Evolutionary conservation across 495 filamentous ascomycete species (phyloP).

Genomic region (Lentithecium fluviatile): DNA sequence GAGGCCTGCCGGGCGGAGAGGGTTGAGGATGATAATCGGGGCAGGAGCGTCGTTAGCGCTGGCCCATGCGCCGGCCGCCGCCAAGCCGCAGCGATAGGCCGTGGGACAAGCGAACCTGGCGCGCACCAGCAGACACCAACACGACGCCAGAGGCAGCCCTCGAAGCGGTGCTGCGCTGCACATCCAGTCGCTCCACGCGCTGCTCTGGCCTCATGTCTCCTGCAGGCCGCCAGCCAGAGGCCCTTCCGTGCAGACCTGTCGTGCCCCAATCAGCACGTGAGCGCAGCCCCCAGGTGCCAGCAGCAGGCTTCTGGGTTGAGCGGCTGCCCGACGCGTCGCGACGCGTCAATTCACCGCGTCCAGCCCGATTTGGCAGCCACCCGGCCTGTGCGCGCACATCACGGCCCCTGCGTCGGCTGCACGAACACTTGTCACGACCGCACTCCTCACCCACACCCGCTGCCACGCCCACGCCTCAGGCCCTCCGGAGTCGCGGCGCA

Average conservation of each 20-base stretch:
- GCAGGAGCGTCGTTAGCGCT: background rate
- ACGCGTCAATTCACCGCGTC: constrained; percentile 14
- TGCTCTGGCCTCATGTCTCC: background rate
- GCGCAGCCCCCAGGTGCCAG: no score
- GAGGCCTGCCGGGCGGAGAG: background rate
- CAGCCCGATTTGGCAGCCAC: background rate
- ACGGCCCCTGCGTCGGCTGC: constrained; percentile 31
- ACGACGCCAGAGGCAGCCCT: no score
- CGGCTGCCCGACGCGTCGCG: constrained; percentile 11
- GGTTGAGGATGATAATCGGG: background rate
- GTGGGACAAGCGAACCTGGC: background rate
- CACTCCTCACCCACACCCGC: constrained; percentile 8
- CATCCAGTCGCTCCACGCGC: background rate
- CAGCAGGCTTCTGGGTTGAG: no score
- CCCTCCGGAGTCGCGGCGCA: background rate
- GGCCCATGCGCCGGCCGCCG: background rate
- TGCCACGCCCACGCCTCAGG: constrained; percentile 7
- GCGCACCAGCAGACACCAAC: no score
- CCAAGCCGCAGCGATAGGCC: background rate
- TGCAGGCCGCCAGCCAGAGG: background rate
- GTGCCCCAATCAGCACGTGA: constrained; percentile 13
- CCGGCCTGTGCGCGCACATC: constrained; percentile 1
- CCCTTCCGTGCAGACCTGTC: no score
- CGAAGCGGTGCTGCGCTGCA: background rate
- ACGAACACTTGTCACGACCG: constrained; percentile 28